phyloP scores from a whole-genome alignment of 2,329 filamentous ascomycete genomes.

The Aspergillus hortae region DNA sequence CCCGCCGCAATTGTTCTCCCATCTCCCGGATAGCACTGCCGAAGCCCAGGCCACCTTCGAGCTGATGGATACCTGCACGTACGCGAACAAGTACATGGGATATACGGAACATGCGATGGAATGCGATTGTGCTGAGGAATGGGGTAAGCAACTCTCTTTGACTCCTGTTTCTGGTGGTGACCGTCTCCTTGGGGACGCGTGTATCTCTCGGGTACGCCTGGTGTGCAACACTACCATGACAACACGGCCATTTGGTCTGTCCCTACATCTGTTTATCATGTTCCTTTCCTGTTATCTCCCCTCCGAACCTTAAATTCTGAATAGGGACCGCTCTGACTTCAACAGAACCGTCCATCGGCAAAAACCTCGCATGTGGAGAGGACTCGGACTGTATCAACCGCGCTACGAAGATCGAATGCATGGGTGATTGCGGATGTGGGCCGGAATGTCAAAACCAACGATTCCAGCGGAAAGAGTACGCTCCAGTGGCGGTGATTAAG shows the following conservation, averaged over 20 bases:
- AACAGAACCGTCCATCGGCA: constrained; percentile 48
- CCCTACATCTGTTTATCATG: too few species aligned
- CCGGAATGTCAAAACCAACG: constrained; percentile 87
- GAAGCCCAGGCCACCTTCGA: constrained; percentile 76
- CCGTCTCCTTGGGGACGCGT: too few species aligned
- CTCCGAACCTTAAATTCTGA: background rate
- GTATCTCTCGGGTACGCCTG: too few species aligned
- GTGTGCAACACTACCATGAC: too few species aligned
- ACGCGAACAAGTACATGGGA: constrained; percentile 87
- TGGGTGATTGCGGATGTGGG: constrained; percentile 82
- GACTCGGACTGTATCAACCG: constrained; percentile 99
- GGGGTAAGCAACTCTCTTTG: constrained; percentile 63
- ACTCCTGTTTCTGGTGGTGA: constrained; percentile 5
- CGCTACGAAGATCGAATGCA: constrained; percentile 95
- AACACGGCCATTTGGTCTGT: too few species aligned
- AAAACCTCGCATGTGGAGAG: constrained; percentile 85
- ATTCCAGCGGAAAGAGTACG: constrained; percentile 86
- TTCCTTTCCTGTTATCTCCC: background rate
- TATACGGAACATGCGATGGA: constrained; percentile 90
- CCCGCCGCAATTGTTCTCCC: constrained; percentile 63
- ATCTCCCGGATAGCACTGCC: constrained; percentile 73
- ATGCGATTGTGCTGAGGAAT: constrained; percentile 92
- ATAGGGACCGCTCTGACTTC: constrained; percentile 1
- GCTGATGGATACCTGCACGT: constrained; percentile 79
- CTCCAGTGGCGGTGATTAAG: constrained; percentile 89